These are phyloP conservation scores for Trichophyton benhamiae DNA, from an alignment of 2,329 filamentous ascomycete species.

Conservation along the genomic window DNA sequence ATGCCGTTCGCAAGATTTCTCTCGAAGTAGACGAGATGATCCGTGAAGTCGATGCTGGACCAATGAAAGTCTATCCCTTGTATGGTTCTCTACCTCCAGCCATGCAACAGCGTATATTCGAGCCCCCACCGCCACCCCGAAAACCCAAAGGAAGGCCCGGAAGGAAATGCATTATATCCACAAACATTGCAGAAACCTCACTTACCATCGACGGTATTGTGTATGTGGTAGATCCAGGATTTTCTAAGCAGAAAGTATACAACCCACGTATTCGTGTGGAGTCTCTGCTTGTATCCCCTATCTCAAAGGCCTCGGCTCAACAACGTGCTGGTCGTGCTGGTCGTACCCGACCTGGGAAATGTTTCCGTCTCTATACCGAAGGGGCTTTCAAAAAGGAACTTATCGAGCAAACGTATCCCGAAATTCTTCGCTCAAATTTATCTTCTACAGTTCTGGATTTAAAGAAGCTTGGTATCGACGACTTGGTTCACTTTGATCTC, in stretches of 20 bases:
- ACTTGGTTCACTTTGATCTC: slow-evolving; percentile 94
- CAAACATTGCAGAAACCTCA: slow-evolving; percentile 95
- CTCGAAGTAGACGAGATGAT: slow-evolving; percentile 87
- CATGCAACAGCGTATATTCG: slow-evolving; percentile 92
- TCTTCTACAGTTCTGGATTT: slow-evolving; percentile 90
- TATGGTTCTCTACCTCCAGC: slow-evolving; percentile 87
- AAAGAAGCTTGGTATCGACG: slow-evolving; percentile 91
- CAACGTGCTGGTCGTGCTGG: slow-evolving; percentile 97
- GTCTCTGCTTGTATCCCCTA: slow-evolving; percentile 91
- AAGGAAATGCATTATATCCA: slow-evolving; percentile 87
- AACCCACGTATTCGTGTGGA: slow-evolving; percentile 94
- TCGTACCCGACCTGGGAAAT: slow-evolving; percentile 96
- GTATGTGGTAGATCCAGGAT: slow-evolving; percentile 97
- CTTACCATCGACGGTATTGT: slow-evolving; percentile 98
- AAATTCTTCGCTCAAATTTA: slow-evolving; percentile 88
- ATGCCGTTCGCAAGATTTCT: slow-evolving; percentile 80
- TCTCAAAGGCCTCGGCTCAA: slow-evolving; percentile 93
- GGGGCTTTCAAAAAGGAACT: slow-evolving; percentile 93
- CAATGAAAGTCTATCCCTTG: slow-evolving; percentile 78
- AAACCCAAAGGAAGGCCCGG: slow-evolving; percentile 70
- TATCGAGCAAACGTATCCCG: slow-evolving; percentile 92
- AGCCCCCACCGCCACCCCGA: slow-evolving; percentile 63
- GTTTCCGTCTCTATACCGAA: slow-evolving; percentile 94
- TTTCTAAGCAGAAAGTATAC: slow-evolving; percentile 99
- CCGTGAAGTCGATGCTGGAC: slow-evolving; percentile 80